A percentile compares a stretch with the other conserved stretches of the same genome.
These are phyloP conservation scores for Rusavskia elegans DNA, from an alignment of 495 filamentous ascomycete genomes.

Conservation along the genomic window DNA sequence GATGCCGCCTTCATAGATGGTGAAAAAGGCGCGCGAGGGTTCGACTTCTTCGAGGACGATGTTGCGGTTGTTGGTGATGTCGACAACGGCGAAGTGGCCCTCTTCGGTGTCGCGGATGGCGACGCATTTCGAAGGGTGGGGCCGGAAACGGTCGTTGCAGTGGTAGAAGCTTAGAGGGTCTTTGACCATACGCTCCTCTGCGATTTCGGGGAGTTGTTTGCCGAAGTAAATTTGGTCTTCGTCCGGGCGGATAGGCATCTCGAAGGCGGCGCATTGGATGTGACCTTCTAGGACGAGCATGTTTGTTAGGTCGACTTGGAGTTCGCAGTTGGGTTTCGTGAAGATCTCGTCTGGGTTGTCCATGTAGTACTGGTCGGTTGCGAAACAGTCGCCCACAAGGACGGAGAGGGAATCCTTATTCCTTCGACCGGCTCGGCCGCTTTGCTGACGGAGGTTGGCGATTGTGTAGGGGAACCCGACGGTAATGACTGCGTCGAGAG, in stretches of 20 bases:
- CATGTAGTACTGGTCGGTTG: conserved; percentile 95
- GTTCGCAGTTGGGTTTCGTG: conserved; percentile 70
- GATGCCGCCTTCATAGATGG: conserved; percentile 92
- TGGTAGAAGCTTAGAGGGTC: conserved; percentile 74
- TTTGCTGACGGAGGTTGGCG: conserved; percentile 86
- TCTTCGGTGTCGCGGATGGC: conserved; percentile 88
- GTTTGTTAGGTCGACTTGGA: conserved; percentile 83
- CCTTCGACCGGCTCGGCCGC: conserved; percentile 77
- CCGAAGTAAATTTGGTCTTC: conserved; percentile 73
- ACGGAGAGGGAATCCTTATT: conserved; percentile 92
- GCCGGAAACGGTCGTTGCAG: conserved; percentile 76
- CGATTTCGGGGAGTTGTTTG: conserved; percentile 53
- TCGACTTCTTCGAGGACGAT: conserved; percentile 89
- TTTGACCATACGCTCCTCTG: conserved; percentile 54
- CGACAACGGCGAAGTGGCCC: conserved; percentile 81
- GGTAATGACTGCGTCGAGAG: conserved; percentile 84
- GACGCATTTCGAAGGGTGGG: conserved; percentile 66
- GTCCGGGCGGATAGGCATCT: conserved; percentile 70
- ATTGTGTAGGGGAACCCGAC: conserved; percentile 93
- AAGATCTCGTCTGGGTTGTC: conserved; percentile 94
- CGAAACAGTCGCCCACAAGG: conserved; percentile 79
- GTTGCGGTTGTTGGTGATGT: conserved; percentile 70
- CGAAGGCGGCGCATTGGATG: conserved; percentile 87
- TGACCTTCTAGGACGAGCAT: conserved; percentile 86
- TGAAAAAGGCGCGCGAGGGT: conserved; percentile 85